phyloP scores from a whole-genome alignment of 345 rosid genomes.

The Arabis alpina region DNA sequence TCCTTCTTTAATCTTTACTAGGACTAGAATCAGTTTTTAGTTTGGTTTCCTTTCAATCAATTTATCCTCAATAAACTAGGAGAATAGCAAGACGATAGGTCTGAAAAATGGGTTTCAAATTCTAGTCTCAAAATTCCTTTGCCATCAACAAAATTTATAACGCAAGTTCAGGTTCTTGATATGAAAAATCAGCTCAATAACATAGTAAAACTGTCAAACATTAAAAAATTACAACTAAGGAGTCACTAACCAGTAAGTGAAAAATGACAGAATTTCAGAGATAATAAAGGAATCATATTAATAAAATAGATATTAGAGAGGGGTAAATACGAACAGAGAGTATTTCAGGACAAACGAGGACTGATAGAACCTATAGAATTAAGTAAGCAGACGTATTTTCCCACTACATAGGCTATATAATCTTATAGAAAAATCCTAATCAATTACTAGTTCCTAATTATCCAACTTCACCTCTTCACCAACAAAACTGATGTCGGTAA shows the following conservation, averaged over 20 bases:
- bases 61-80: background rate
- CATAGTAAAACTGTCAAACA: background rate
- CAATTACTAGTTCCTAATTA: background rate
- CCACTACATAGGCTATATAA: background rate
- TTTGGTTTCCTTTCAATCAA: background rate
- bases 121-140: slow-evolving; percentile 1
- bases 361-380: background rate
- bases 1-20: background rate
- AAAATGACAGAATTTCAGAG: background rate
- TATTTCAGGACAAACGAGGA: background rate
- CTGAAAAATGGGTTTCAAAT: slow-evolving; percentile 10
- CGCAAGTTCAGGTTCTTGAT: background rate
- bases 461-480: background rate
- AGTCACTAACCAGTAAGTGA: no score
- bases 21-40: background rate
- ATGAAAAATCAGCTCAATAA: background rate
- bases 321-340: background rate
- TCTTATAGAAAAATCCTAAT: background rate
- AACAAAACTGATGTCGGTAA: background rate
- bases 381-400: background rate
- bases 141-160: background rate
- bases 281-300: background rate
- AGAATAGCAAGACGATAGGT: slow-evolving; percentile 8
- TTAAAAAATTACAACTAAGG: background rate
- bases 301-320: background rate